Evolutionary conservation across 1,284 basidiomycete genomes (phyloP).

Genomic region (Leccinum cinnamomeum): DNA sequence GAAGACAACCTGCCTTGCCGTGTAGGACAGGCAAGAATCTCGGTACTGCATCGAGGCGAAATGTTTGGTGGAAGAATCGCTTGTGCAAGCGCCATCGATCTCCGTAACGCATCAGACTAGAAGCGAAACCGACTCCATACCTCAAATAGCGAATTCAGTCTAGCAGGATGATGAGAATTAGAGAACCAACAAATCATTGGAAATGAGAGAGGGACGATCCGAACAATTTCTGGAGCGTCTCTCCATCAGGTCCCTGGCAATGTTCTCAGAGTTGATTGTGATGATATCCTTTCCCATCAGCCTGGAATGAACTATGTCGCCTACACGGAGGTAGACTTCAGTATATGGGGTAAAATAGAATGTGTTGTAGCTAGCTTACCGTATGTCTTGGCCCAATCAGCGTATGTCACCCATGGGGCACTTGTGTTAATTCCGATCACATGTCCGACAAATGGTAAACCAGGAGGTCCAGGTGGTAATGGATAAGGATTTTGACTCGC

Average conservation of each 20-base stretch:
- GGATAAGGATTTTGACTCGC: not conserved
- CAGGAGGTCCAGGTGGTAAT: not conserved
- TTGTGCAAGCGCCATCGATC: not conserved
- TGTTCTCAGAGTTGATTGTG: slow-evolving; percentile 22
- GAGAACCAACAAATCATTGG: not conserved
- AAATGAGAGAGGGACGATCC: not conserved
- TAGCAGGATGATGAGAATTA: too few species aligned
- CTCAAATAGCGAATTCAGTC: not conserved
- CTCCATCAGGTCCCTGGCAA: slow-evolving; percentile 19
- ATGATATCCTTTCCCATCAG: slow-evolving; percentile 20
- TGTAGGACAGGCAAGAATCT: slow-evolving; percentile 15
- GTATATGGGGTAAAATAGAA: not conserved
- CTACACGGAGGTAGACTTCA: slow-evolving; percentile 4
- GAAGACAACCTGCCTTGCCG: slow-evolving; percentile 12
- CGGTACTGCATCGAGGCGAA: not conserved
- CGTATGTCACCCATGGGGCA: not conserved
- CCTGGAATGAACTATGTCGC: slow-evolving; percentile 18
- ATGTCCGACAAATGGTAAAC: not conserved
- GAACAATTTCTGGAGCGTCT: slow-evolving; percentile 7
- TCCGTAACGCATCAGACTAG: not conserved
- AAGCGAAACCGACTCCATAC: slow-evolving; percentile 8
- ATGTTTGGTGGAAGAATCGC: slow-evolving; percentile 1
- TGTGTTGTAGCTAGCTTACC: not conserved
- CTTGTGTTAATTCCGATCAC: not conserved
- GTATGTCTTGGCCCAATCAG: not conserved